These are phyloP conservation scores for Flaveria trinervia DNA, from an alignment of 129 eudicot genomes.

Conservation along the genomic window DNA sequence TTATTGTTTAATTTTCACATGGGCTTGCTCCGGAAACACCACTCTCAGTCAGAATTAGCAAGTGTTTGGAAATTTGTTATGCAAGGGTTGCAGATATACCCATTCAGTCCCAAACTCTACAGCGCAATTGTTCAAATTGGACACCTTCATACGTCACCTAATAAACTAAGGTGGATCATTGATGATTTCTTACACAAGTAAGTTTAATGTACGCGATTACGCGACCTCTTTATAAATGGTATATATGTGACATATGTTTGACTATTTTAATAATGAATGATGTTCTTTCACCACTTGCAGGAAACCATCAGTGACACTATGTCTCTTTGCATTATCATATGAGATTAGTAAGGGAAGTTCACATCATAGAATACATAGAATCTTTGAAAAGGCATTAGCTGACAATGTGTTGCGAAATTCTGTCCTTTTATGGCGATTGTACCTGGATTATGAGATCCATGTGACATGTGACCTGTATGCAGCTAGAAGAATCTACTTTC, in stretches of 20 bases:
- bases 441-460: conserved; percentile 64
- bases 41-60: conserved; percentile 46
- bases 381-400: conserved; percentile 80
- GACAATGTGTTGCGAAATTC: conserved; percentile 52
- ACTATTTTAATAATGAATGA: conserved; percentile 5
- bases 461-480: conserved; percentile 55
- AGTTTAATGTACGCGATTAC: conserved; percentile 15
- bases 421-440: conserved; percentile 82
- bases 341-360: conserved; percentile 72
- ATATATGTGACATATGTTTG: background rate
- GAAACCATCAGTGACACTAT: conserved; percentile 73
- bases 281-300: conserved; percentile 41
- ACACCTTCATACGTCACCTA: conserved; percentile 63
- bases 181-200: conserved; percentile 78
- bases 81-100: conserved; percentile 77
- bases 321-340: conserved; percentile 67
- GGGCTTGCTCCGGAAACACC: conserved; percentile 62
- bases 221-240: background rate
- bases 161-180: conserved; percentile 73
- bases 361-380: conserved; percentile 70
- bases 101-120: conserved; percentile 59
- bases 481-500: conserved; percentile 76
- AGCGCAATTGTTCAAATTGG: conserved; percentile 53
- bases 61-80: conserved; percentile 59
- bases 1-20: conserved; percentile 62